A percentile compares a stretch with the other conserved stretches of the same genome.
Evolutionary conservation across 768 basidiomycete genomes (phyloP).

Genomic region (Suillus brevipes): DNA sequence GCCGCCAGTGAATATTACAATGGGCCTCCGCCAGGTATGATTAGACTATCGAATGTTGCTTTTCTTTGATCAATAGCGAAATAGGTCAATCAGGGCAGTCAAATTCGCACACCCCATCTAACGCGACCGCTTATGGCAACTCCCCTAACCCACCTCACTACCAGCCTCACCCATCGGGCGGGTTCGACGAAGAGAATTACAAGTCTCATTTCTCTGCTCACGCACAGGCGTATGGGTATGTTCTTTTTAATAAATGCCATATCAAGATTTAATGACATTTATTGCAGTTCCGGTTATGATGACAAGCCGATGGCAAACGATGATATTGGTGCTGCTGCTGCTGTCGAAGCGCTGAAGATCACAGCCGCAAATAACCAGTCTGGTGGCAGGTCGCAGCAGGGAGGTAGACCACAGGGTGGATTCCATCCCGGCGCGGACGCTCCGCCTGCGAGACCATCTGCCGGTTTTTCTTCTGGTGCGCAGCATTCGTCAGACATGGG

Average conservation of each 20-base stretch:
- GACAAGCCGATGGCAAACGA: constrained; percentile 29
- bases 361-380: constrained; percentile 16
- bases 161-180: neutral
- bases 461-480: constrained; percentile 20
- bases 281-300: neutral
- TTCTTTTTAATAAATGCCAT: neutral
- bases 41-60: neutral
- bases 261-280: neutral
- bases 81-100: constrained; percentile 20
- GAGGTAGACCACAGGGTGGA: constrained; percentile 7
- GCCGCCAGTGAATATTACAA: constrained; percentile 10
- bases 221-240: constrained; percentile 33
- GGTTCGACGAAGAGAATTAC: constrained; percentile 17
- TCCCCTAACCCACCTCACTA: constrained; percentile 16
- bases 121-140: constrained; percentile 19
- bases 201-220: constrained; percentile 27
- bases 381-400: neutral
- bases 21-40: constrained; percentile 2
- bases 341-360: constrained; percentile 33
- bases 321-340: constrained; percentile 29
- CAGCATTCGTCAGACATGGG: neutral
- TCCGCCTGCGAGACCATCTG: constrained; percentile 4
- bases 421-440: neutral
- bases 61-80: neutral
- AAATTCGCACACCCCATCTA: constrained; percentile 17